A percentile compares a stretch with the other conserved stretches of the same genome.
phyloP scores from a whole-genome alignment of 176 grass and related monocot species.

The Triticum timopheevii region DNA sequence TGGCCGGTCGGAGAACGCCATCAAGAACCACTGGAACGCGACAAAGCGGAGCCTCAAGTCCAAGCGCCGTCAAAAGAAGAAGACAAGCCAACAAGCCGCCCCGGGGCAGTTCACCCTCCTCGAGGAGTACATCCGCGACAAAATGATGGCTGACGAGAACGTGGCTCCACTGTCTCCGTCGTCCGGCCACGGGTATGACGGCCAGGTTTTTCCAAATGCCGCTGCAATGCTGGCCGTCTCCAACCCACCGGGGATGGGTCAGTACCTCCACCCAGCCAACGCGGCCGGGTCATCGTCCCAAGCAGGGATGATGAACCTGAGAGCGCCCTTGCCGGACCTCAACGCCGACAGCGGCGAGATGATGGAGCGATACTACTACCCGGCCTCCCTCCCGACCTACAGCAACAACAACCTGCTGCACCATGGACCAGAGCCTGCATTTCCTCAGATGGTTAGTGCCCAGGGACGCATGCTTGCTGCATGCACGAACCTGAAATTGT shows the following conservation, averaged over 20 bases:
- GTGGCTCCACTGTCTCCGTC: neutral
- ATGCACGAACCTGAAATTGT: neutral
- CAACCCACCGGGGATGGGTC: neutral
- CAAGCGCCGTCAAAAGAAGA: slow-evolving; percentile 47
- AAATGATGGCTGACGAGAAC: neutral
- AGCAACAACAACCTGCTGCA: neutral
- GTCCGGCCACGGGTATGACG: neutral
- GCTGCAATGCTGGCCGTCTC: neutral
- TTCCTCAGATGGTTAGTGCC: neutral
- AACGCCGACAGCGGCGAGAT: slow-evolving; percentile 6
- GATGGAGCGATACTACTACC: neutral
- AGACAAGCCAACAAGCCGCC: slow-evolving; percentile 33
- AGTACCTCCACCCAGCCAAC: neutral
- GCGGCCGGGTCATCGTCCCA: neutral
- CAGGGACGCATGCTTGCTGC: neutral
- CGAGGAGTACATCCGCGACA: slow-evolving; percentile 62
- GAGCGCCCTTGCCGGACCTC: neutral
- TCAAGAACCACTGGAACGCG: slow-evolving; percentile 96
- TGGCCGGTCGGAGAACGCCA: slow-evolving; percentile 63
- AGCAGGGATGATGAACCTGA: neutral
- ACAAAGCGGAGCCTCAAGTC: slow-evolving; percentile 57
- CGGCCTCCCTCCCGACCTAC: neutral
- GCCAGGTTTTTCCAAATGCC: too few species aligned
- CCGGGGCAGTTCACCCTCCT: slow-evolving; percentile 35
- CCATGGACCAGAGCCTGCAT: neutral